Base-by-base conservation (phyloP, 1,284 basidiomycete genomes). In the Farysia itapuensis region DNA sequence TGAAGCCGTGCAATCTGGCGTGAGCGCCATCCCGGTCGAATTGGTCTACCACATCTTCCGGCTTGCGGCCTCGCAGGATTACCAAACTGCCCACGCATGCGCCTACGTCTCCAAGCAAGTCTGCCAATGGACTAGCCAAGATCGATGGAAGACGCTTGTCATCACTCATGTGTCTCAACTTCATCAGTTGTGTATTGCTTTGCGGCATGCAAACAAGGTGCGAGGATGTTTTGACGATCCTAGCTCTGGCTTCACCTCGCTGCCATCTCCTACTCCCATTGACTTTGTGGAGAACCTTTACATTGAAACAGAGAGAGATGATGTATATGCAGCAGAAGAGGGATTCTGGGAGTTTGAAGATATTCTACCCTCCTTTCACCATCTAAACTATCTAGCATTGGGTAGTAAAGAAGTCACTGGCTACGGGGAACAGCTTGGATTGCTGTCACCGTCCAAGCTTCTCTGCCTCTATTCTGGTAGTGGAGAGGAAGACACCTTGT, bases 101-200 rank as follows among this genome's bases (percentile, higher is more conserved):
- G 65, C 67, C 0, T 47, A 43, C 16, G 63, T 68, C n/a, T 67
- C 65, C 14, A 53, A 49, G 23, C 14, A 31, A 12, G 52, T 61
- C 22, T 70, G 65, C 31, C 7, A 18, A 3, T 61, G 48, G 47
- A 70, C 64, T 0, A 39, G 44, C 2, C 24, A 35, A 5, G 49
- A 50, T 13, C 47, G 67, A 21, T 70, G 67, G 67, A 46, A 41
- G 18, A 59, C 64, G 5, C 29, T 70, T 28, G 28, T 56, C 5
- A 35, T 49, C 11, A 49, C 26, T 11, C 9, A 28, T 28, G 9
- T 9, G 11, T n/a, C 11, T 11, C 26, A 28, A 28, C 26, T 28
- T 11, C n/a, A n/a, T n/a, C n/a, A n/a, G n/a, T n/a, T n/a, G n/a
- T n/a, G n/a, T n/a, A n/a, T 11, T 9, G 26, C 26, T n/a, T n/a